Evolutionary conservation across 768 basidiomycete species (phyloP).

Genomic region (Leccinum fibrillosum): DNA sequence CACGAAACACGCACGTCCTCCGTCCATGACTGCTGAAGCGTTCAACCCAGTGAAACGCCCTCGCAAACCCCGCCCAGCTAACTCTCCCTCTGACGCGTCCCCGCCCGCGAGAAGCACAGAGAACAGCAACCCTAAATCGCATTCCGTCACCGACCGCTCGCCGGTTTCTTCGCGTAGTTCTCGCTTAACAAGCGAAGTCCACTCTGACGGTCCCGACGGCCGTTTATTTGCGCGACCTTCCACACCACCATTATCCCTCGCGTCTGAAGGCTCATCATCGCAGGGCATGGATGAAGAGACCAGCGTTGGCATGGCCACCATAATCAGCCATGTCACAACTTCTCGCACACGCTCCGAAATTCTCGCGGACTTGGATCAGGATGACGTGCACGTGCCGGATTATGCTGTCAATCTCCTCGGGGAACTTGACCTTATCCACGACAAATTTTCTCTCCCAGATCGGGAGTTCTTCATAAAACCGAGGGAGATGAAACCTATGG

Average conservation of each 20-base stretch:
- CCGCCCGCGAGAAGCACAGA: conserved; percentile 20
- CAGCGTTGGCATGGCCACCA: conserved; percentile 33
- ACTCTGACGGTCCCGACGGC: conserved; percentile 22
- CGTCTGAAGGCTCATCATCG: conserved; percentile 23
- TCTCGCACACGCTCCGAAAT: conserved; percentile 38
- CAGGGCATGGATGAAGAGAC: conserved; percentile 17
- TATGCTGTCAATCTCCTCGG: conserved; percentile 45
- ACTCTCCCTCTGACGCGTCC: conserved; percentile 14
- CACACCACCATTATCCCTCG: conserved; percentile 29
- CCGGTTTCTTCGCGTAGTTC: conserved; percentile 17
- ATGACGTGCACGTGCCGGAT: conserved; percentile 39
- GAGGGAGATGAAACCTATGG: conserved; percentile 29
- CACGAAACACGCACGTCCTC: conserved; percentile 23
- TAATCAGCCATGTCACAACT: conserved; percentile 30
- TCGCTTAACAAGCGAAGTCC: conserved; percentile 20
- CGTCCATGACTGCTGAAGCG: conserved; percentile 25
- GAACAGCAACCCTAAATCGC: conserved; percentile 7
- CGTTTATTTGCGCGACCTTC: conserved; percentile 25
- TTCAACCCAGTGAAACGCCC: conserved; percentile 30
- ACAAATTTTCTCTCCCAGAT: conserved; percentile 32
- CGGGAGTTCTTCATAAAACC: conserved; percentile 29
- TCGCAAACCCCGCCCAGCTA: conserved; percentile 21
- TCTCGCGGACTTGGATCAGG: conserved; percentile 31
- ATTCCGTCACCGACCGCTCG: conserved; percentile 17
- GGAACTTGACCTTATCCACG: conserved; percentile 37